Evolutionary conservation across 805 yeast species (phyloP), one percentile per base, ranked within the genome.

Genomic region (Candida glaebosa): DNA sequence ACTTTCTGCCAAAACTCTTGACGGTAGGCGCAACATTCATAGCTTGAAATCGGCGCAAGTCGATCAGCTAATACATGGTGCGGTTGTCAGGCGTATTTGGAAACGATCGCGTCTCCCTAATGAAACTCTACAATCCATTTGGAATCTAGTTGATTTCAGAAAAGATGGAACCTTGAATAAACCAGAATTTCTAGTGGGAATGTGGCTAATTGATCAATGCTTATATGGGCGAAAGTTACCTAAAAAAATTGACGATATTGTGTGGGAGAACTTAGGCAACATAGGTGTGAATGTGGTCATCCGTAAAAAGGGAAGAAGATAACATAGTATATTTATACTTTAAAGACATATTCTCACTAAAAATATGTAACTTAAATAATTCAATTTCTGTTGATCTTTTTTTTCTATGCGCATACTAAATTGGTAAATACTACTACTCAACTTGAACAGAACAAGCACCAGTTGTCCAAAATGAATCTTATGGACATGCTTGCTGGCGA

Each of bases 131-230:
- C 69, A 65, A 18, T 75, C 78, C 37, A 81, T 82, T 20, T 87
- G 88, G 88, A 76, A 79, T 37, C 69, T 84, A 52, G 91, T 90
- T 4, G 87, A 77, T 56, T 73, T 64, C 41, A 60, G 81, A 49
- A 61, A 68, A 35, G 93, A 85, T 57, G 95, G 96, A 0, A 78
- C 86, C 1, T 66, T 93, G 41, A 84, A 82, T 50, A 78, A 87
- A 46, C 82, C 81, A 28, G 91, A 90, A 48, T 93, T 93, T 53
- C 66, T 91, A 24, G 91, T 90, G n/a, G 99, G 99, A 0, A 90
- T 87, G 85, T 93, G 99, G 99, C 63, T 90, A 3, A 90, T 93
- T 2, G 99, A 93, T 60, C 99, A 93, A 63, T 87, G 96, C 57
- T 69, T 93, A 10, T 93, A 91, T 57, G 99, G 99, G 0, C 72